Percentiles rank a stretch among this genome's conserved stretches.
Evolutionary conservation across 345 rosid genomes (phyloP).

Genomic region (Moringa oleifera): DNA sequence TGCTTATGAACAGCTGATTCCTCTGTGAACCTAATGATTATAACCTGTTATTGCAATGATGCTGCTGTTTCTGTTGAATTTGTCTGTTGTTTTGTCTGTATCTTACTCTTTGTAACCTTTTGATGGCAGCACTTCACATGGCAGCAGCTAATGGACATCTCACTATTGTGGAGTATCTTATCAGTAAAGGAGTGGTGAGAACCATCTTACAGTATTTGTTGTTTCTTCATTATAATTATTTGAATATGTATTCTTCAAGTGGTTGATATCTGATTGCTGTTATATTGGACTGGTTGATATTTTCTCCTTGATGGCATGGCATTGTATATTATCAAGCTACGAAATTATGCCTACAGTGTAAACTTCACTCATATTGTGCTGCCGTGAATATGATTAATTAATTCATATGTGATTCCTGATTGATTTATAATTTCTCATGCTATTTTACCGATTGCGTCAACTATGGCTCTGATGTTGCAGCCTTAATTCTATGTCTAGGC

Average conservation of each 20-base stretch:
- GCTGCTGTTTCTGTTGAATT: not conserved
- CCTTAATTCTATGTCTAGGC: too few relatives aligned
- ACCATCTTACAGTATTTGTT: not conserved
- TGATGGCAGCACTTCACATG: slow-evolving; percentile 80
- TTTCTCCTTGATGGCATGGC: not conserved
- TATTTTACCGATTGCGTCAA: not conserved
- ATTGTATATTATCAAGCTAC: not conserved
- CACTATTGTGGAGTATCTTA: slow-evolving; percentile 62
- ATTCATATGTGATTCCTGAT: not conserved
- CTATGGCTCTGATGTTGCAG: not conserved
- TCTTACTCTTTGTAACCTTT: slow-evolving; percentile 5
- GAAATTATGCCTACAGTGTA: not conserved
- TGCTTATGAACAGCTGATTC: not conserved
- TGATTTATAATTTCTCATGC: not conserved
- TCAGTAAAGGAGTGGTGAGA: slow-evolving; percentile 66
- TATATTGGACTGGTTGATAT: not conserved
- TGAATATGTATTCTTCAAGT: not conserved
- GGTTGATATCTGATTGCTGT: not conserved
- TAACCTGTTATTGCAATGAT: slow-evolving; percentile 1
- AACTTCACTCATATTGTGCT: not conserved
- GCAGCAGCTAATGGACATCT: slow-evolving; percentile 90
- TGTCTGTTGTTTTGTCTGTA: not conserved
- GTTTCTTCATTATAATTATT: not conserved
- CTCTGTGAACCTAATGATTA: not conserved
- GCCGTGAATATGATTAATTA: not conserved